A percentile compares a stretch with the other conserved stretches of the same genome.
These are phyloP conservation scores for Cymbomonas tetramitiformis DNA, from an alignment of 139 green algal genomes.

Conservation along the genomic window DNA sequence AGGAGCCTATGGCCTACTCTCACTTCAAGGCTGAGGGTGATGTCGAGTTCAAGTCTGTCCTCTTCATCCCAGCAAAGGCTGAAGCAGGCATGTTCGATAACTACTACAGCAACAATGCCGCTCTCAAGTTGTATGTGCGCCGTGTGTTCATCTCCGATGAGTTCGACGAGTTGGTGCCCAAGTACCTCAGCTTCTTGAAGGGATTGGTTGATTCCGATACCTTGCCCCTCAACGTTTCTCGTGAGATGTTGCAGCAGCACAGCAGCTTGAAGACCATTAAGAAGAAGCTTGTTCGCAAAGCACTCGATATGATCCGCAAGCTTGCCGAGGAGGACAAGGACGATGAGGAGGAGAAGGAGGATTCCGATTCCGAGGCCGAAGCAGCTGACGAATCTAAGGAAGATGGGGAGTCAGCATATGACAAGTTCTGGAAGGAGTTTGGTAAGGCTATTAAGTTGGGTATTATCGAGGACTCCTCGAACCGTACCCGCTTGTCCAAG, in stretches of 20 bases:
- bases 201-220: constrained; percentile 93
- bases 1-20: constrained; percentile 55
- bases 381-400: constrained; percentile 19
- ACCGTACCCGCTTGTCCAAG: constrained; percentile 62
- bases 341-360: constrained; percentile 25
- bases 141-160: constrained; percentile 88
- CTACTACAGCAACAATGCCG: constrained; percentile 64
- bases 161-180: constrained; percentile 80
- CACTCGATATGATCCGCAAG: constrained; percentile 82
- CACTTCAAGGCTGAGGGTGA: constrained; percentile 97
- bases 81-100: constrained; percentile 68
- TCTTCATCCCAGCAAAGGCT: constrained; percentile 69
- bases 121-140: constrained; percentile 83
- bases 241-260: constrained; percentile 87
- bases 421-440: constrained; percentile 78
- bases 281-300: constrained; percentile 89
- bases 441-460: constrained; percentile 87
- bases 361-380: constrained; percentile 2
- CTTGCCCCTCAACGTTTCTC: constrained; percentile 77
- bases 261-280: constrained; percentile 88
- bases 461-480: constrained; percentile 84
- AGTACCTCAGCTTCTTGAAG: constrained; percentile 52
- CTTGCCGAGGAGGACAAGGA: constrained; percentile 60
- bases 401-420: constrained; percentile 45
- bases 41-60: constrained; percentile 89